Percentiles rank a stretch among this genome's conserved stretches.
Evolutionary conservation across 192 early-diverging fungal species (phyloP).

Genomic region (Pilobolus umbonatus): DNA sequence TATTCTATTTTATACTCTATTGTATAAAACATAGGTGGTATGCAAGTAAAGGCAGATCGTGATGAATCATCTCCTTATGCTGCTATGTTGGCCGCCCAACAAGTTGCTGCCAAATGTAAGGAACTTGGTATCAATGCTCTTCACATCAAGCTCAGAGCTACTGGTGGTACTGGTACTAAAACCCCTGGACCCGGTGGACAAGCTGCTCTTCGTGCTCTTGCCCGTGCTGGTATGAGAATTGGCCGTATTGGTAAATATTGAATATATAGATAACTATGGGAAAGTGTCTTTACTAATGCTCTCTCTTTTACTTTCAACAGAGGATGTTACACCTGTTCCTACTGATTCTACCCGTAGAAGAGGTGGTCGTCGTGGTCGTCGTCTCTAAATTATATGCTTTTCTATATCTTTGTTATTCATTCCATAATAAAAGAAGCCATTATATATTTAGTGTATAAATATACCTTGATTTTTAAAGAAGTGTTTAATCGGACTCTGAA

Average conservation of each 20-base stretch:
- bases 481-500: too few relatives aligned
- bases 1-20: too few relatives aligned
- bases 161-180: constrained; percentile 98
- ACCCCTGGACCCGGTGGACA: constrained; percentile 97
- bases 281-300: constrained; percentile 2
- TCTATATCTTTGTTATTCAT: background rate
- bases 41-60: constrained; percentile 99
- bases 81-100: constrained; percentile 99
- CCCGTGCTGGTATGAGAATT: constrained; percentile 98
- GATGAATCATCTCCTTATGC: constrained; percentile 99
- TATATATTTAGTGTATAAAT: too few relatives aligned
- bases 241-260: constrained; percentile 82
- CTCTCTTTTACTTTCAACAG: constrained; percentile 37
- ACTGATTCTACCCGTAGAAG: constrained; percentile 97
- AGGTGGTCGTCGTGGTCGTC: constrained; percentile 99
- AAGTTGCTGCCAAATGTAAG: constrained; percentile 97
- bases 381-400: constrained; percentile 59
- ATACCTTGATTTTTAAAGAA: too few relatives aligned
- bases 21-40: constrained; percentile 92
- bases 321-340: constrained; percentile 98
- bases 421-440: background rate
- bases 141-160: constrained; percentile 99
- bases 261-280: constrained; percentile 12
- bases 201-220: constrained; percentile 95
- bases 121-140: constrained; percentile 99